Conservation (phyloP, 176 grass and related monocot genomes). For the Carex cristatella region DNA sequence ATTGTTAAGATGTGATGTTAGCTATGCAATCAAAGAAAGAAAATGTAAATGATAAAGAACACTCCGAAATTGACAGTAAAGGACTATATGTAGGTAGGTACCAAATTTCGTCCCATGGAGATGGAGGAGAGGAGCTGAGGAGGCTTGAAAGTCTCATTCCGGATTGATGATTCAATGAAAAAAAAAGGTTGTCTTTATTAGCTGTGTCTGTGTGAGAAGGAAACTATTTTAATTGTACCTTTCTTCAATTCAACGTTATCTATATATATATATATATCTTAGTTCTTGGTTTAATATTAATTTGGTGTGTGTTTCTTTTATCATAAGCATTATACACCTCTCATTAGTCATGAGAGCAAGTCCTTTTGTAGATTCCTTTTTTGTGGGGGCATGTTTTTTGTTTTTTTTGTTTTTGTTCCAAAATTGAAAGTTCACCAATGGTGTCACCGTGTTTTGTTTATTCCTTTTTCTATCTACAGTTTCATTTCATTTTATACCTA, state of each 20-base stretch:
- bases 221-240: background rate
- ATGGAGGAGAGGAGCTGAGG: background rate
- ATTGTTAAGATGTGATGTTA: no score
- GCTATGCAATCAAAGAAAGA: background rate
- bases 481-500: background rate
- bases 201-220: background rate
- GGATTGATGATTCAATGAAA: background rate
- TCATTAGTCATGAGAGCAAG: background rate
- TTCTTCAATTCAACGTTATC: background rate
- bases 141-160: background rate
- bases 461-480: background rate
- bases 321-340: background rate
- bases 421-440: background rate
- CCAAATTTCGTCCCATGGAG: background rate
- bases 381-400: background rate
- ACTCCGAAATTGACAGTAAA: background rate
- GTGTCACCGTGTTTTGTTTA: background rate
- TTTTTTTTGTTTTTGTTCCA: background rate
- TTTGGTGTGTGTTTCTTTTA: background rate
- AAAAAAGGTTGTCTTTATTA: conserved; percentile 4
- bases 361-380: background rate
- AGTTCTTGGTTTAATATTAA: background rate
- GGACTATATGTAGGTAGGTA: background rate
- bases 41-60: background rate
- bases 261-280: background rate